Conservation (phyloP, 805 yeast species). For the Wickerhamiella australiensis region DNA sequence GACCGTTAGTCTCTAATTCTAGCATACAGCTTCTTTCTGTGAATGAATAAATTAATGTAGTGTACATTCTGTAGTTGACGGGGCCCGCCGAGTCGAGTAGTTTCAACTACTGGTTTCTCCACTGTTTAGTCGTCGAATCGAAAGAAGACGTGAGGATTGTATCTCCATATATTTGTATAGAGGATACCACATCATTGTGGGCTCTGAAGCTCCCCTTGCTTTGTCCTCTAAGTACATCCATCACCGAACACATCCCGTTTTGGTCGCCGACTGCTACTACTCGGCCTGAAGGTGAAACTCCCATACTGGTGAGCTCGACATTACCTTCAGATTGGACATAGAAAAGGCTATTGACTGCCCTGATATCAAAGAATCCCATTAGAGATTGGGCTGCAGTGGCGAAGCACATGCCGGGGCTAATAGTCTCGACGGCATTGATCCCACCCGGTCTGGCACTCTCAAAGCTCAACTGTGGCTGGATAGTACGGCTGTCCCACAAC, state of each 20-base stretch:
- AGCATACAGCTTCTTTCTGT: no score
- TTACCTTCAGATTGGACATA: not conserved
- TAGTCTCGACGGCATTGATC: slow-evolving; percentile 2
- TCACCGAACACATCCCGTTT: slow-evolving; percentile 12
- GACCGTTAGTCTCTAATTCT: no score
- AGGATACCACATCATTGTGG: slow-evolving; percentile 11
- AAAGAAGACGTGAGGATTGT: slow-evolving; percentile 11
- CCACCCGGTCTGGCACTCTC: not conserved
- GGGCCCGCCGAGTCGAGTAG: not conserved
- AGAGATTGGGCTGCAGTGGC: slow-evolving; percentile 8
- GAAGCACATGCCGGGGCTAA: slow-evolving; percentile 15
- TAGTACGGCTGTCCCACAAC: slow-evolving; percentile 17
- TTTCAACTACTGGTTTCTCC: not conserved
- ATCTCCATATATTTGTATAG: slow-evolving; percentile 9
- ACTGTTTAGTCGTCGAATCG: slow-evolving; percentile 15
- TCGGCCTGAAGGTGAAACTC: slow-evolving; percentile 17
- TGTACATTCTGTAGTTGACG: no score
- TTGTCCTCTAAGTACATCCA: slow-evolving; percentile 15
- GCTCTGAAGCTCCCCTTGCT: slow-evolving; percentile 12
- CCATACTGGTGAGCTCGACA: slow-evolving; percentile 13
- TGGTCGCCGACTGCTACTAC: slow-evolving; percentile 17
- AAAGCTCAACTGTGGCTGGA: not conserved
- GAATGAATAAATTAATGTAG: no score
- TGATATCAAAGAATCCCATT: slow-evolving; percentile 15
- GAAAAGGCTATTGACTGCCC: slow-evolving; percentile 12